Base-by-base conservation (phyloP, 805 yeast species). In the Yarrowia porcina region DNA sequence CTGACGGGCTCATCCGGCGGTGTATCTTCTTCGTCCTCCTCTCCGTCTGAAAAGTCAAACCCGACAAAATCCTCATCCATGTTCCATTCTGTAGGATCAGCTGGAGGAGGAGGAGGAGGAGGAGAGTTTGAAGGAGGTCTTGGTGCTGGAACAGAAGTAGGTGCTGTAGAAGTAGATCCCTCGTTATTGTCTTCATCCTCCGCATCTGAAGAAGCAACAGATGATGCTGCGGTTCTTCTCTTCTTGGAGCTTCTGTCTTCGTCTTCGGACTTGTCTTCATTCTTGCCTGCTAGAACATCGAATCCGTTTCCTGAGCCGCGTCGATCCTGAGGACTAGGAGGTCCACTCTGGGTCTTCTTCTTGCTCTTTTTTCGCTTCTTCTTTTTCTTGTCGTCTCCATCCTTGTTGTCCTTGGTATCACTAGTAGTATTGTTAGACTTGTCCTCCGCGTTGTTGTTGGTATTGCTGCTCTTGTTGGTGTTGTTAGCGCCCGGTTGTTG, bases 41-140 rank as follows among this genome's bases (percentile, higher is more conserved):
- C 52, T 3, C 36, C 52, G 13, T 41, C 50, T 4, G 52, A 41
- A 17, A 57, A 42, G 15, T 41, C 41, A 15, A 57, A 57, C 20
- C 52, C 52, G n/a, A 57, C 52, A 23, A 57, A 57, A 23, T 57
- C 62, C 28, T 41, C 41, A 21, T 59, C 20, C 61, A 56, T 56
- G 59, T 52, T 17, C 59, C 44, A 35, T 25, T 12, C 25, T 10
- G 44, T 52, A 33, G 57, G 57, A 35, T 49, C 42, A 33, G 41
- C 42, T 49, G 57, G 57, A 21, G 57, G 57, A 30, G 57, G 57
- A 21, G 57, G 57, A 30, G 57, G 57, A 5, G 57, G 57, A 49
- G 57, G 57, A 15, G 57, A 49, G 32, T 33, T 32, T 4, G 39
- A 28, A 21, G 57, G 57, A 23, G 57, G 57, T 33, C 38, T 21